phyloP scores from a whole-genome alignment of 1,284 basidiomycete genomes.

The Laetiporus sulphureus region DNA sequence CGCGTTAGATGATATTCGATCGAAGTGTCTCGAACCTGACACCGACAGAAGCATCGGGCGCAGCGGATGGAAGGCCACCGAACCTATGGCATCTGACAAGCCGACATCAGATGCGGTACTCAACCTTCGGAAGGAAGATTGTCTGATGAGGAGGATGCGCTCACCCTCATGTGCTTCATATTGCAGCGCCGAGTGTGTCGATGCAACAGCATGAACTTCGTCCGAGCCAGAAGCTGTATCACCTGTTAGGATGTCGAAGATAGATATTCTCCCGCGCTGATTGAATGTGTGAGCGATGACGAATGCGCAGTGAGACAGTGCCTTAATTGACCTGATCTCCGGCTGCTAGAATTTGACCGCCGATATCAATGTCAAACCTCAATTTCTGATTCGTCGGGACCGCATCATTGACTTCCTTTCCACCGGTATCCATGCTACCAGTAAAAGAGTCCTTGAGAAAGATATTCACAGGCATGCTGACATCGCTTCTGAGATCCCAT shows the following conservation, averaged over 20 bases:
- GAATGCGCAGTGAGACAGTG: too few relatives aligned
- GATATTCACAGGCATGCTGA: conserved; percentile 38
- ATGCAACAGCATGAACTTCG: conserved; percentile 7
- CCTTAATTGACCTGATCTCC: conserved; percentile 71
- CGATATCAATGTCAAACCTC: conserved; percentile 70
- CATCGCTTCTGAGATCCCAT: conserved; percentile 75
- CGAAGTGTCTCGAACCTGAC: conserved; percentile 66
- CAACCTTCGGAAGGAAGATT: not conserved
- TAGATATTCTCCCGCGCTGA: conserved; percentile 31
- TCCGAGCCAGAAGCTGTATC: conserved; percentile 1
- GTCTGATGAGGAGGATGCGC: conserved; percentile 4
- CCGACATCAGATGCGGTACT: not conserved
- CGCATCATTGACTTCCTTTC: not conserved
- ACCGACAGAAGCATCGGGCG: conserved; percentile 45
- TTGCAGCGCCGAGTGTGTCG: conserved; percentile 18
- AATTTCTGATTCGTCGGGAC: conserved; percentile 68
- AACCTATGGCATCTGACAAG: conserved; percentile 51
- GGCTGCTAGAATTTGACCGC: conserved; percentile 60
- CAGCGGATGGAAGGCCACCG: conserved; percentile 56
- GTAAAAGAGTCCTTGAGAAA: conserved; percentile 23
- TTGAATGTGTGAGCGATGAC: too few relatives aligned
- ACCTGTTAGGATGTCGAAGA: conserved; percentile 35
- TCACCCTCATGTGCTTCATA: conserved; percentile 42
- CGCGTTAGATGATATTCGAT: conserved; percentile 4
- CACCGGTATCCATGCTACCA: conserved; percentile 9